Evolutionary conservation across 306 rosid genomes (phyloP).

Genomic region (Medicago lupulina): DNA sequence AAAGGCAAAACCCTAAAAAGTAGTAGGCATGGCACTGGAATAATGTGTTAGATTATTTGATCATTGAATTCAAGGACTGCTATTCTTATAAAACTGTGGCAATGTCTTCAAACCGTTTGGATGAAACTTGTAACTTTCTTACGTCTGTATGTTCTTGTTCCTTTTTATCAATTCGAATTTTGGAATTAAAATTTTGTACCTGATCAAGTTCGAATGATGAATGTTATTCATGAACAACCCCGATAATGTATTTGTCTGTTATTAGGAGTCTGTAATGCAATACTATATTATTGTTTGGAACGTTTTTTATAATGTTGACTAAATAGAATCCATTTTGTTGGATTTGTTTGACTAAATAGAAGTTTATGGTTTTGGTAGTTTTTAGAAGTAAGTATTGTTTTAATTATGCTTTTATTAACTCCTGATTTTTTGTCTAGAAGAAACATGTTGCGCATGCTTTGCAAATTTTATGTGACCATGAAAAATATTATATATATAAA

Average conservation of each 20-base stretch:
- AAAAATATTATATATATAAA: no score
- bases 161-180: conserved; percentile 3
- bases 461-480: no score
- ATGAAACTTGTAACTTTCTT: not conserved
- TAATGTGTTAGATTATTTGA: not conserved
- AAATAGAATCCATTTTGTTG: not conserved
- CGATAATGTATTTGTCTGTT: not conserved
- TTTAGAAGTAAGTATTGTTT: not conserved
- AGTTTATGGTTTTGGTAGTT: not conserved
- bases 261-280: not conserved
- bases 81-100: not conserved
- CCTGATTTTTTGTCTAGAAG: no score
- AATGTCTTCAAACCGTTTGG: not conserved
- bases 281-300: not conserved
- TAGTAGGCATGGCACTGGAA: not conserved
- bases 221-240: not conserved
- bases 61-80: not conserved
- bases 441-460: no score
- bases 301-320: conserved; percentile 2
- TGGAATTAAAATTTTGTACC: not conserved
- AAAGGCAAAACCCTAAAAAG: not conserved
- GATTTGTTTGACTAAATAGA: not conserved
- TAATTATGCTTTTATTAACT: no score
- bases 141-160: not conserved
- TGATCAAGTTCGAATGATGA: not conserved